Evolutionary conservation across 805 yeast species (phyloP).

Genomic region (Candida chauliodis): DNA sequence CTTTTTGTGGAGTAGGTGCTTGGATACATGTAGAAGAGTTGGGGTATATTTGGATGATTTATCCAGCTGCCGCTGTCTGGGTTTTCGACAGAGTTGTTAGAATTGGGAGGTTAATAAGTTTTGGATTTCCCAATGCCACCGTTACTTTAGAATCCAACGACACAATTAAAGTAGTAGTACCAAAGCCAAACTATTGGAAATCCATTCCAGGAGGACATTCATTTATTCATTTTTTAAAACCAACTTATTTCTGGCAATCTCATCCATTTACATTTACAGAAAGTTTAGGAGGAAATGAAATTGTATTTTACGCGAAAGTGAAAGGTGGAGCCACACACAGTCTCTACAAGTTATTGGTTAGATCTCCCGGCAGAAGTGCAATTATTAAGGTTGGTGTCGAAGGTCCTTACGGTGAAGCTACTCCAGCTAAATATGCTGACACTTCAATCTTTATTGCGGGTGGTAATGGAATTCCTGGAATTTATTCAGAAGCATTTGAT

Average conservation of each 20-base stretch:
- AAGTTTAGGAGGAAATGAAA: slow-evolving; percentile 17
- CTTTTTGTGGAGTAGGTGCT: slow-evolving; percentile 41
- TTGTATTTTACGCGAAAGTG: slow-evolving; percentile 32
- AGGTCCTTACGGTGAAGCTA: slow-evolving; percentile 66
- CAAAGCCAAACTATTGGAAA: slow-evolving; percentile 35
- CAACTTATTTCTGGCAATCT: slow-evolving; percentile 39
- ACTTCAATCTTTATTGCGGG: slow-evolving; percentile 63
- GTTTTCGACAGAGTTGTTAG: slow-evolving; percentile 31
- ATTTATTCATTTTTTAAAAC: slow-evolving; percentile 32
- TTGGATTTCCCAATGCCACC: slow-evolving; percentile 34
- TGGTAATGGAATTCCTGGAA: slow-evolving; percentile 71
- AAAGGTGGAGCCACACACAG: slow-evolving; percentile 36
- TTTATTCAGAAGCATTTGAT: slow-evolving; percentile 36
- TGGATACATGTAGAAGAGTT: slow-evolving; percentile 39
- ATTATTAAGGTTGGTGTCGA: slow-evolving; percentile 41
- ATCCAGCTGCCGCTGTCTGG: slow-evolving; percentile 36
- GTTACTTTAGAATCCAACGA: slow-evolving; percentile 31
- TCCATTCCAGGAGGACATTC: slow-evolving; percentile 40
- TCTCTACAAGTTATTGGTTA: slow-evolving; percentile 22
- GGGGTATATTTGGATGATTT: slow-evolving; percentile 28
- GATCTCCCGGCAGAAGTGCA: slow-evolving; percentile 24
- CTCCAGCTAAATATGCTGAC: slow-evolving; percentile 48
- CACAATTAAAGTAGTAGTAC: slow-evolving; percentile 33
- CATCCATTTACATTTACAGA: slow-evolving; percentile 40
- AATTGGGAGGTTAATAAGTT: slow-evolving; percentile 22